Conservation (phyloP, 352 stramenopile genomes). For the Globisporangium nodosum region DNA sequence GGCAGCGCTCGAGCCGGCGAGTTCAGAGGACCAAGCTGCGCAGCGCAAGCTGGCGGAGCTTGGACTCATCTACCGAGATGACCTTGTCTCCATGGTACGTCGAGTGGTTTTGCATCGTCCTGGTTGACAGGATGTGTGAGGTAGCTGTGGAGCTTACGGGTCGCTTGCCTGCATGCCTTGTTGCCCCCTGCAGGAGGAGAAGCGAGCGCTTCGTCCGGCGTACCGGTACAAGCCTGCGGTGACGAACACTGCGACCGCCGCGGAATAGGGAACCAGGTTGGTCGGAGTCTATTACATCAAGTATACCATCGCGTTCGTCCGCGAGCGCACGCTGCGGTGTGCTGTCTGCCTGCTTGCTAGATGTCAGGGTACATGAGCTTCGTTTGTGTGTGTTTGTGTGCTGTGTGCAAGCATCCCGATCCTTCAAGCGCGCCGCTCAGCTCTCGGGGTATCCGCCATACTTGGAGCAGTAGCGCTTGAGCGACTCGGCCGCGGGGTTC, state of each 20-base stretch:
- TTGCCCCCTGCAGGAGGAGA: constrained; percentile 50
- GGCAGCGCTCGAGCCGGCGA: constrained; percentile 16
- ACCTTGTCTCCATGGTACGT: constrained; percentile 54
- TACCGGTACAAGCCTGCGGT: constrained; percentile 62
- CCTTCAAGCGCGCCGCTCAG: constrained; percentile 6
- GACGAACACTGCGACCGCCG: constrained; percentile 1
- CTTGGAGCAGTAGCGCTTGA: constrained; percentile 84
- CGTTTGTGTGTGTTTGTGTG: neutral
- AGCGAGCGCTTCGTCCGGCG: constrained; percentile 67
- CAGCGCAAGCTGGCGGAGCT: constrained; percentile 19
- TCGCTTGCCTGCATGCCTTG: neutral
- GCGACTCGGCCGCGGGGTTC: constrained; percentile 34
- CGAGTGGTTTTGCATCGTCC: neutral
- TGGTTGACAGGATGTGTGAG: neutral
- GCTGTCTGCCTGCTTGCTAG: neutral
- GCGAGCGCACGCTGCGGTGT: constrained; percentile 2
- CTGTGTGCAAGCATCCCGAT: neutral
- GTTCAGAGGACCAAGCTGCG: constrained; percentile 19
- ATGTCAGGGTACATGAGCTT: constrained; percentile 1
- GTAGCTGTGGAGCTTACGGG: neutral
- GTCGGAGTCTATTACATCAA: constrained; percentile 4
- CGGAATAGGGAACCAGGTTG: constrained; percentile 13
- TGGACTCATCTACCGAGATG: constrained; percentile 51
- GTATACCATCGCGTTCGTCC: constrained; percentile 6
- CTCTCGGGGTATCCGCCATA: constrained; percentile 76